These are phyloP conservation scores for Pholiota conissans DNA, from an alignment of 768 basidiomycete genomes.

Conservation along the genomic window DNA sequence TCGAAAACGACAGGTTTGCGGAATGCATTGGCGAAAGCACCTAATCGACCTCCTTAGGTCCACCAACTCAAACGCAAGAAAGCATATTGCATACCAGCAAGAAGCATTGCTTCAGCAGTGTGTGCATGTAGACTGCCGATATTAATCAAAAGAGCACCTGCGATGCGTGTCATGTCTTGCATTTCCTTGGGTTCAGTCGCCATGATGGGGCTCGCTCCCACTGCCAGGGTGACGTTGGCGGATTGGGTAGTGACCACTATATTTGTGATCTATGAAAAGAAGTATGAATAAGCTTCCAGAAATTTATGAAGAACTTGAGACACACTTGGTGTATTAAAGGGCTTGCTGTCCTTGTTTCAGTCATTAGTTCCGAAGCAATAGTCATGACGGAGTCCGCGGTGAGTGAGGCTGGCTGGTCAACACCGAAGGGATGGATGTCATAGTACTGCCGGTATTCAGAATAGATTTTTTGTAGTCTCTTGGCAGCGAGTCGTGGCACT, in stretches of 20 bases:
- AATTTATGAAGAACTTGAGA: too few species aligned
- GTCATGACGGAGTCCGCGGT: constrained; percentile 35
- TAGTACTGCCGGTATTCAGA: constrained; percentile 38
- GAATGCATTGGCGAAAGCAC: constrained; percentile 60
- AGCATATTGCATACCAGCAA: constrained; percentile 49
- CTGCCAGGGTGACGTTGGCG: constrained; percentile 84
- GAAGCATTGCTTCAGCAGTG: constrained; percentile 71
- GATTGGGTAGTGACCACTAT: constrained; percentile 87
- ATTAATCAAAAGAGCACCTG: constrained; percentile 77
- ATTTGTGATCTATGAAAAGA: constrained; percentile 72
- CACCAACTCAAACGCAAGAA: background rate
- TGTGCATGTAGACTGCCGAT: constrained; percentile 72
- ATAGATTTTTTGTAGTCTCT: constrained; percentile 41
- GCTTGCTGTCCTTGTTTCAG: constrained; percentile 45
- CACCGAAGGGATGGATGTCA: constrained; percentile 5
- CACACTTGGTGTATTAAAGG: constrained; percentile 91
- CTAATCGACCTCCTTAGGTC: constrained; percentile 22
- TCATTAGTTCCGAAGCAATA: constrained; percentile 49
- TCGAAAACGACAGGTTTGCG: constrained; percentile 84
- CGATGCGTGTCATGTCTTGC: constrained; percentile 67
- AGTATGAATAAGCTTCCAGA: background rate
- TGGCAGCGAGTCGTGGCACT: constrained; percentile 54
- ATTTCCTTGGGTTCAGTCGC: constrained; percentile 83
- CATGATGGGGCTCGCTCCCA: constrained; percentile 95
- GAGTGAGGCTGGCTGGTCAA: background rate